Base-by-base conservation (phyloP, 768 basidiomycete genomes). In the Melanogaster broomeanus region DNA sequence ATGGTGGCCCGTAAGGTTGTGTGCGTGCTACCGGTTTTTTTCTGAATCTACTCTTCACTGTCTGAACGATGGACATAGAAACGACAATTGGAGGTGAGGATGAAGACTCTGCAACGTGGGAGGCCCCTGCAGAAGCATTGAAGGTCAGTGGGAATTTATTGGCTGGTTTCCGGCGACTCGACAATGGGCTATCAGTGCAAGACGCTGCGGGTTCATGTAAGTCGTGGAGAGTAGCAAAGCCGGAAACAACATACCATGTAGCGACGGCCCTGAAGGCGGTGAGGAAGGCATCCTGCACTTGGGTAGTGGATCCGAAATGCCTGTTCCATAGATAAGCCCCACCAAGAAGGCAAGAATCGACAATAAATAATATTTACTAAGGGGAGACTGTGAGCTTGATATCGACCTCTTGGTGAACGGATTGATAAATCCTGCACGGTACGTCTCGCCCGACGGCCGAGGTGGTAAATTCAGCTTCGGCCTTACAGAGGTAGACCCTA, bases 1-100 rank as follows among this genome's bases (percentile, higher is more conserved):
- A 73, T 4, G 72, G 72, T 31, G 70, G 64, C 11, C 69, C 66
- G 22, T 73, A 73, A 4, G 72, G 72, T 16, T 73, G 71, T 11
- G 73, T 73, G 16, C 72, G 72, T 31, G 61, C 50, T 4, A 59
- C 59, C 4, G 66, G 61, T 38, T 62, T 69, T 45, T 55, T 51
- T 16, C 61, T 56, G 28, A 61, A 56, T 33, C 49, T 62, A 9
- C 58, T 42, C 4, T 43, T 51, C 48, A 57, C 40, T 24, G 53
- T 30, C 27, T 67, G 58, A 19, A 57, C 12, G 38, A 46, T 19
- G 6, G 56, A 37, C 11, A 56, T 55, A 8, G 59, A 40, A 16
- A 35, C 49, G 30, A 42, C 13, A 4, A 27, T 33, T 0, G 46
- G 47, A 18, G 56, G 28, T 12, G 48, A 45, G 18, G 51, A 40